Evolutionary conservation across 345 rosid species (phyloP).

Genomic region (Syzygium jambos): DNA sequence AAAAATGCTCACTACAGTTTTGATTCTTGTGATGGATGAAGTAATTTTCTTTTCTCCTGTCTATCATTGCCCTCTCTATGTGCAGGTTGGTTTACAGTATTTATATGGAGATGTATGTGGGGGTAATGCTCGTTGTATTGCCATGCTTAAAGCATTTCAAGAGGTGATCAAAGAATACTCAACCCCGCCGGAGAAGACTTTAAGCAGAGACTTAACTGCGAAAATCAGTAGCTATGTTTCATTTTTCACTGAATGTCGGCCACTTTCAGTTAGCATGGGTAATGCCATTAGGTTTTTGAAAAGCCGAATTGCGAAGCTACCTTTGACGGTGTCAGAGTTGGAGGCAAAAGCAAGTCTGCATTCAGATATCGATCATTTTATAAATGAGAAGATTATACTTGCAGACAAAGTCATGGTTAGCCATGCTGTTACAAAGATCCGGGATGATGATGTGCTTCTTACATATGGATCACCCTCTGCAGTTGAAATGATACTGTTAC

Average conservation of each 20-base stretch:
- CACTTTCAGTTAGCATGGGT: constrained; percentile 95
- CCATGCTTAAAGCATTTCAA: constrained; percentile 93
- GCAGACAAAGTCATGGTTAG: constrained; percentile 75
- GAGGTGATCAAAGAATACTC: constrained; percentile 74
- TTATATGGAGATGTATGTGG: constrained; percentile 77
- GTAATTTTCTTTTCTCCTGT: background rate
- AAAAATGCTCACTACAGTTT: background rate
- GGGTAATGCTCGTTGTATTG: constrained; percentile 95
- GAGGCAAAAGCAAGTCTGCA: constrained; percentile 71
- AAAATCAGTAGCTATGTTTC: constrained; percentile 82
- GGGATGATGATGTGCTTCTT: constrained; percentile 94
- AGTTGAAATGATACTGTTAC: constrained; percentile 81
- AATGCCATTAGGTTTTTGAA: constrained; percentile 80
- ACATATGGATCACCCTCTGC: constrained; percentile 83
- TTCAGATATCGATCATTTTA: constrained; percentile 73
- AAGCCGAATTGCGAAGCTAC: constrained; percentile 64
- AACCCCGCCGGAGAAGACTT: constrained; percentile 74
- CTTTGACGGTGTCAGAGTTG: constrained; percentile 52
- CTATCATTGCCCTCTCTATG: background rate
- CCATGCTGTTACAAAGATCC: constrained; percentile 83
- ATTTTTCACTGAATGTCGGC: constrained; percentile 80
- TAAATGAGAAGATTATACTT: constrained; percentile 66
- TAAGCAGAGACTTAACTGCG: constrained; percentile 71
- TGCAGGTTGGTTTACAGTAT: constrained; percentile 86
- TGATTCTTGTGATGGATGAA: background rate